Percentiles rank a stretch among this genome's conserved stretches.
Evolutionary conservation across 2,329 filamentous ascomycete genomes (phyloP).

Genomic region (Scopulariopsis brevicaulis): DNA sequence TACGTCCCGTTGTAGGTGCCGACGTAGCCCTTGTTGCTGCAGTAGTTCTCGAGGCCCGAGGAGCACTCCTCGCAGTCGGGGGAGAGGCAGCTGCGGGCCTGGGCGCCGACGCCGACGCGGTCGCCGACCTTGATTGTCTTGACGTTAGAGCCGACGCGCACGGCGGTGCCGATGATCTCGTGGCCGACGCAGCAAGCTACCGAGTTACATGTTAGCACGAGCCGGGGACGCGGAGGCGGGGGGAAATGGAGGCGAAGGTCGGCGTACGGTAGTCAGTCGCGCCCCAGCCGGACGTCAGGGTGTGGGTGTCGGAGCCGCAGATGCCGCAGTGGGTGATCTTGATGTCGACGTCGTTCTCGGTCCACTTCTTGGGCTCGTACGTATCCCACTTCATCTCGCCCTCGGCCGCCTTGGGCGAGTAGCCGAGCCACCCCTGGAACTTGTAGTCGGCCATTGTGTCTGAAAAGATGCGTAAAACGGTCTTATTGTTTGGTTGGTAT

Average conservation of each 20-base stretch:
- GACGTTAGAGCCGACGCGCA: constrained; percentile 38
- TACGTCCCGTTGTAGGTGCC: constrained; percentile 42
- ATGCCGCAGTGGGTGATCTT: constrained; percentile 55
- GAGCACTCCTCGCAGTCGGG: constrained; percentile 29
- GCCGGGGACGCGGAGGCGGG: too few species aligned
- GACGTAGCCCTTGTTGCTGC: constrained; percentile 20
- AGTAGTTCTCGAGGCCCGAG: constrained; percentile 28
- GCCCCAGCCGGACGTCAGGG: constrained; percentile 41
- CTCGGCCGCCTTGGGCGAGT: constrained; percentile 24
- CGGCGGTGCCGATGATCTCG: constrained; percentile 50
- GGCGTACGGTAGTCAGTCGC: constrained; percentile 25
- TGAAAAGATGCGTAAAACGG: not conserved
- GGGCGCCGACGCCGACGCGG: constrained; percentile 52
- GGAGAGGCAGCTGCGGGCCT: constrained; percentile 40
- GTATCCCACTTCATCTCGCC: constrained; percentile 43
- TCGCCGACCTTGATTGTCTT: constrained; percentile 46
- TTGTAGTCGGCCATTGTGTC: constrained; percentile 25
- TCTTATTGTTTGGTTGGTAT: not conserved
- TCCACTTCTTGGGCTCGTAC: constrained; percentile 54
- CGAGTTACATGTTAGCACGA: not conserved
- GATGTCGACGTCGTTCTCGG: constrained; percentile 55
- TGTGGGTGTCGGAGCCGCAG: constrained; percentile 52
- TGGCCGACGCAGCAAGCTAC: constrained; percentile 46
- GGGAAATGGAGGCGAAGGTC: not conserved
- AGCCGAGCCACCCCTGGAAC: constrained; percentile 41